Base-by-base conservation (phyloP, 352 stramenopile species). In the Phytophthora hibernalis region DNA sequence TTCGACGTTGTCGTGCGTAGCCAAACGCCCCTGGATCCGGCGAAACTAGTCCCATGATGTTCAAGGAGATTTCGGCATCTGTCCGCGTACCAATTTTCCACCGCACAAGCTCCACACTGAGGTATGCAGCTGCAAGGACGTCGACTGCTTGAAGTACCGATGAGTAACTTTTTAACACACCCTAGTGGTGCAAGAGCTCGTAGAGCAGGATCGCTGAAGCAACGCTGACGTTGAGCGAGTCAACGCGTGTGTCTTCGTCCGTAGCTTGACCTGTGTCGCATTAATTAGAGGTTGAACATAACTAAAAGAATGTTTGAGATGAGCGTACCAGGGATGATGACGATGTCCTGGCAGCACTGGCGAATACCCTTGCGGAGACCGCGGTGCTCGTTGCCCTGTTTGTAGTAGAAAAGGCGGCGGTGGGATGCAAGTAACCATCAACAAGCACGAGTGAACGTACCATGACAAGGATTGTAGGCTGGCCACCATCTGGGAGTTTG, bases 181-280 rank as follows among this genome's bases (percentile, higher is more conserved):
- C 40, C 59, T 87, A 90, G 57, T 86, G 80, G 28, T 89, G 81
- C n/a, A 93, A 70, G 13, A 91, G 74, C 59, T 93, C 80, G 52
- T 95, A 93, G 30, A 95, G 71, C 28, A 95, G 74, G 51, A 95
- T 88, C 10, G 81, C 87, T 2, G 87, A 77, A 1, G 87, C 87
- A 11, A 92, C 87, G 22, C 83, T 93, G 22, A 95, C 83, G 61
- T 95, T 95, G 18, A 95, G 79, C 13, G 87, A 95, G 69, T 95
- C 84, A 5, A 95, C 87, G 28, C 63, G 74, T 9, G 86, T 89
- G 45, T 90, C 76, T 69, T 80, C 70, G 21, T 92, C 81, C 9
- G 74, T 72, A 12, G 28, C 28, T 33, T 33, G 28, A 8, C 28
- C 28, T 33, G 28, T 33, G 28, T 33, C 28, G 28, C 28, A 33